phyloP scores from a whole-genome alignment of 1,284 basidiomycete genomes.

The Dichomitus squalens region DNA sequence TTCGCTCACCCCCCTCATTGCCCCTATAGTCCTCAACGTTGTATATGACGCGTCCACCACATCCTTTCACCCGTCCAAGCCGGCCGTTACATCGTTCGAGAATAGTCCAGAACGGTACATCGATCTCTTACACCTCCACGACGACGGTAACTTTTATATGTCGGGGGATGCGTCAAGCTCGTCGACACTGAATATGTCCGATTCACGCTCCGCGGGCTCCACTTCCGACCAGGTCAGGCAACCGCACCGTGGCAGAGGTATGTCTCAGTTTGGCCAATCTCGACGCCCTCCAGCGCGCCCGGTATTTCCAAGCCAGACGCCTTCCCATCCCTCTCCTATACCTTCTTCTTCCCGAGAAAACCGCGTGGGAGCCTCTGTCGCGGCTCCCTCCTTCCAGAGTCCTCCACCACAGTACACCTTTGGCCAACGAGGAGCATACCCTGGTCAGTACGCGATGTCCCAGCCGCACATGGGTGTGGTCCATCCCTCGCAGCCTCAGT shows the following conservation, averaged over 20 bases:
- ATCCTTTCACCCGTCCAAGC: constrained; percentile 21
- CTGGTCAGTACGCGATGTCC: constrained; percentile 51
- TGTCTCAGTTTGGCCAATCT: constrained; percentile 28
- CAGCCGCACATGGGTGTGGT: constrained; percentile 42
- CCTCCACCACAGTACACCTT: constrained; percentile 34
- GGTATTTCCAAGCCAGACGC: constrained; percentile 18
- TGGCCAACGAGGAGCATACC: constrained; percentile 40
- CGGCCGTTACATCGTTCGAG: constrained; percentile 29
- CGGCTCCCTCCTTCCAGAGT: constrained; percentile 25
- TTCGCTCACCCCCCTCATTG: constrained; percentile 10
- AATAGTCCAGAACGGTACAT: constrained; percentile 28
- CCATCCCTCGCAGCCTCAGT: constrained; percentile 40
- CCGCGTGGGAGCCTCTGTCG: constrained; percentile 10
- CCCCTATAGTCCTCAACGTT: constrained; percentile 15
- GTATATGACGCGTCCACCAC: constrained; percentile 26
- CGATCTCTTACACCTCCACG: constrained; percentile 20
- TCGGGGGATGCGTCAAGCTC: constrained; percentile 24
- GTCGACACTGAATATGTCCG: constrained; percentile 28
- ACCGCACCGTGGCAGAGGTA: constrained; percentile 25
- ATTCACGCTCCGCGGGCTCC: constrained; percentile 22
- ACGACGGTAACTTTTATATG: constrained; percentile 23
- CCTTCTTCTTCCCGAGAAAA: constrained; percentile 19
- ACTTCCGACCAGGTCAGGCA: constrained; percentile 26
- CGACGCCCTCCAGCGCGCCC: constrained; percentile 28
- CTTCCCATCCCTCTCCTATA: constrained; percentile 19